Base-by-base conservation (phyloP, 2,329 filamentous ascomycete species). In the Cladorrhinum sp. region DNA sequence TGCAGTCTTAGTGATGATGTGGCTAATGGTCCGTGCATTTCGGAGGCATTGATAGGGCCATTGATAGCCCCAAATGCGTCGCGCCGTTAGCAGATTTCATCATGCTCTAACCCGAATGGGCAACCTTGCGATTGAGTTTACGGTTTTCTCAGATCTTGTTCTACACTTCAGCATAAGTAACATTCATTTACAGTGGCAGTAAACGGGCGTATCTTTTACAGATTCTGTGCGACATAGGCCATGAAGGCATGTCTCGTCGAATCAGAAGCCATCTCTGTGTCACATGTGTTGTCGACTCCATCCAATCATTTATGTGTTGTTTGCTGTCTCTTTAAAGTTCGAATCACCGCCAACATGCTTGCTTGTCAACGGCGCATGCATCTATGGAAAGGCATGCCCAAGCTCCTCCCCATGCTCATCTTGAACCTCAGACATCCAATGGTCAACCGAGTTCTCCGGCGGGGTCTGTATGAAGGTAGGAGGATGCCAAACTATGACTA, bases 361-460 rank as follows among this genome's bases (percentile, higher is more conserved):
- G n/a, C 36, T 16, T 20, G 41, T 20, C 41, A 45, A 45, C 41
- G 41, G 16, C 41, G 16, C 16, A 45, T 4, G n/a, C 41, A 36
- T 36, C 32, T 36, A 13, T 36, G 32, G 10, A 36, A 9, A 3
- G 41, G 41, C n/a, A 20, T 20, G 41, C 20, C 5, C 18, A 36
- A 20, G 41, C 18, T 22, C 16, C n/a, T 45, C n/a, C 41, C 41
- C 41, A 18, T 45, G 41, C 41, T 9, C 41, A 45, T 45, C 41
- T 12, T 45, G 16, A 45, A 38, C 27, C 52, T 55, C 32, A 55
- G 41, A 45, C 41, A 32, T 55, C 52, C 52, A 55, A 55, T 32
- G 32, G 38, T 55, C 29, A 45, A 24, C 52, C 29, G 52, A 9
- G 25, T 55, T 41, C 52, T 55, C 52, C 52, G 32, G 52, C 52